These are phyloP conservation scores for Thyridium curvatum DNA, from an alignment of 2,329 filamentous ascomycete genomes.

Conservation along the genomic window DNA sequence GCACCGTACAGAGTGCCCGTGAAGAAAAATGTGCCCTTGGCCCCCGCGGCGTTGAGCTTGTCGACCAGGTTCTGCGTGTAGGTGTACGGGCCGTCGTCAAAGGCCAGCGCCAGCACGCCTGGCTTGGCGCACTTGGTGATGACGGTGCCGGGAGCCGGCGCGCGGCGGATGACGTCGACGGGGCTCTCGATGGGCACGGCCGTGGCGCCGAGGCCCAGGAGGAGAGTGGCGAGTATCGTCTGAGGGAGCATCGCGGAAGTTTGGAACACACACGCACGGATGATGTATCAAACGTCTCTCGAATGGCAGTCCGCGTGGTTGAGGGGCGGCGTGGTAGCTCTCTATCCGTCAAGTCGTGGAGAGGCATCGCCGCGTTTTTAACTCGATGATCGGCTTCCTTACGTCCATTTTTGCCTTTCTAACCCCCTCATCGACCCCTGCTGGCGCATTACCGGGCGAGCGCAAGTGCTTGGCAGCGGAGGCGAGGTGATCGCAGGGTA, in stretches of 20 bases:
- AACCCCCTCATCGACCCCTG: too few relatives aligned
- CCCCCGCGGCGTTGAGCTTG: conserved; percentile 37
- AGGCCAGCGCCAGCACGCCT: conserved; percentile 42
- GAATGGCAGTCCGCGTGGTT: too few relatives aligned
- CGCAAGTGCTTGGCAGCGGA: too few relatives aligned
- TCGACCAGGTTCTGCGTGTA: conserved; percentile 44
- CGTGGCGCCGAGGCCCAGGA: conserved; percentile 3
- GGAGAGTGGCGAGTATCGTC: conserved; percentile 1
- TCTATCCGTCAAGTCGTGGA: too few relatives aligned
- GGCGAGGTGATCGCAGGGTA: too few relatives aligned
- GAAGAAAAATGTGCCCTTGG: conserved; percentile 49
- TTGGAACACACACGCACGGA: too few relatives aligned
- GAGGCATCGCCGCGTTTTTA: too few relatives aligned
- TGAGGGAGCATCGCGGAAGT: conserved; percentile 1
- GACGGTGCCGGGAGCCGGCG: conserved; percentile 32
- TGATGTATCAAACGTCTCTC: too few relatives aligned
- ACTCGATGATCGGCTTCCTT: too few relatives aligned
- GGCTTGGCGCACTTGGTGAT: conserved; percentile 37
- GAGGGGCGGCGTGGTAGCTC: too few relatives aligned
- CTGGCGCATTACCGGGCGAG: too few relatives aligned
- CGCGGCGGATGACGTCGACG: conserved; percentile 31
- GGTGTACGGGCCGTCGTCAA: conserved; percentile 45
- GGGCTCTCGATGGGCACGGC: conserved; percentile 17
- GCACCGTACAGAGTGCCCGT: conserved; percentile 41
- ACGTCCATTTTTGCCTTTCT: too few relatives aligned